phyloP scores from a whole-genome alignment of 805 yeast species.

The Lachancea lanzarotensis region DNA sequence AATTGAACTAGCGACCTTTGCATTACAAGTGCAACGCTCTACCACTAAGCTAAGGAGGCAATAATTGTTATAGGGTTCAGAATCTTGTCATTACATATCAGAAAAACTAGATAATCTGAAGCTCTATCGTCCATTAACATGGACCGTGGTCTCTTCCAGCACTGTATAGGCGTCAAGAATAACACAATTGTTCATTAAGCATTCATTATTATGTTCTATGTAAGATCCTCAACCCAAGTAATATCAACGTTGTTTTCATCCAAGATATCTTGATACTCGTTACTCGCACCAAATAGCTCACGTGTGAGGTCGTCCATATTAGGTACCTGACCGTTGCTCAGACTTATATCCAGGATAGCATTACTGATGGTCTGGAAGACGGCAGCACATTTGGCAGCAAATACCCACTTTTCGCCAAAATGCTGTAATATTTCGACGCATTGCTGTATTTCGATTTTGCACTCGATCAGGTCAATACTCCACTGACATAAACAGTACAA shows the following conservation, averaged over 20 bases:
- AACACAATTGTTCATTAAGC: neutral
- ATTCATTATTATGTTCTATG: neutral
- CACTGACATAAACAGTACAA: constrained; percentile 42
- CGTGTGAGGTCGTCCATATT: constrained; percentile 37
- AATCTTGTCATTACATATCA: too few relatives aligned
- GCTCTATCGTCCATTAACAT: too few relatives aligned
- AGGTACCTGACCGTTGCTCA: constrained; percentile 34
- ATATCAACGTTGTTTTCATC: constrained; percentile 43
- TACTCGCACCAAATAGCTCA: constrained; percentile 40
- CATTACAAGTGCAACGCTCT: constrained; percentile 99
- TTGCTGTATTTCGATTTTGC: constrained; percentile 41
- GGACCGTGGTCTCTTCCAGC: too few relatives aligned
- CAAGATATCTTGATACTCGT: constrained; percentile 41
- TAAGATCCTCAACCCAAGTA: constrained; percentile 33
- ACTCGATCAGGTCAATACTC: constrained; percentile 40
- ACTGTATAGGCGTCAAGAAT: too few relatives aligned
- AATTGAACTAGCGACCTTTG: constrained; percentile 94
- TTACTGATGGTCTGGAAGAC: constrained; percentile 40
- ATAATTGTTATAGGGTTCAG: neutral
- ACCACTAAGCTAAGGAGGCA: constrained; percentile 98
- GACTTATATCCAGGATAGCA: constrained; percentile 40
- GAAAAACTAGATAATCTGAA: too few relatives aligned
- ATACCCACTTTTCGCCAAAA: constrained; percentile 42
- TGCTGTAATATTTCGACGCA: constrained; percentile 41
- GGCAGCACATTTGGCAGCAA: constrained; percentile 40